These are phyloP conservation scores for Antitrichia curtipendula DNA, from an alignment of 225 moss, liverwort and hornwort species.

Conservation along the genomic window DNA sequence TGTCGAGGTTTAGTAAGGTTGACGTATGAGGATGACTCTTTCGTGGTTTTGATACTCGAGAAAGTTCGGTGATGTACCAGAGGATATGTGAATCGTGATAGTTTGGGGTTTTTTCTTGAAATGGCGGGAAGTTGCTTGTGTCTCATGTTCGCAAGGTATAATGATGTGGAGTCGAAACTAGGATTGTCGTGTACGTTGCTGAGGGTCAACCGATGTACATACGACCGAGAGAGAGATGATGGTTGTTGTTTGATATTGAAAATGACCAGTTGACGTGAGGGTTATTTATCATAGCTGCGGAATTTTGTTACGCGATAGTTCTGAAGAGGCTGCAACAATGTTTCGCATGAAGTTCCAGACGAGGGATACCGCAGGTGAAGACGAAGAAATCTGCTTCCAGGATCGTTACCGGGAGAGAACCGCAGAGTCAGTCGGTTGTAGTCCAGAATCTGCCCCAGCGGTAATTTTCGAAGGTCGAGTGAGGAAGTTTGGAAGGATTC, in stretches of 20 bases:
- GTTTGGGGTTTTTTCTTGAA: not conserved
- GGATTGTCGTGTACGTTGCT: not conserved
- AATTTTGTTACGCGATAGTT: not conserved
- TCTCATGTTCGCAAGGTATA: not conserved
- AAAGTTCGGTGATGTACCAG: not conserved
- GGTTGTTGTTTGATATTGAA: not conserved
- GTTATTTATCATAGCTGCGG: not conserved
- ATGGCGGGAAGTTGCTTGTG: not conserved
- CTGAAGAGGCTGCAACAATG: not conserved
- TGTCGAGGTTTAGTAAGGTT: not conserved
- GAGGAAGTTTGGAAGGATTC: not conserved
- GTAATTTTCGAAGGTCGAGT: not conserved
- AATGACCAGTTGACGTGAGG: not conserved
- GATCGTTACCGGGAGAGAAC: not conserved
- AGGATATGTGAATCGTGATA: not conserved
- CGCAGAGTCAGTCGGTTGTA: not conserved
- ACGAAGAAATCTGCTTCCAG: not conserved
- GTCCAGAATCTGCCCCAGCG: not conserved
- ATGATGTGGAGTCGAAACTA: not conserved
- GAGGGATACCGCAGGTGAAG: not conserved
- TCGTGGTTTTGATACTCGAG: not conserved
- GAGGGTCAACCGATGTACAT: not conserved
- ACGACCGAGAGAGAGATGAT: not conserved
- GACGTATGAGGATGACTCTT: not conserved
- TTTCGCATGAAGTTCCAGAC: conserved; percentile 8